Conservation (phyloP, 2,329 filamentous ascomycete species). For the Ascochyta koolunga region DNA sequence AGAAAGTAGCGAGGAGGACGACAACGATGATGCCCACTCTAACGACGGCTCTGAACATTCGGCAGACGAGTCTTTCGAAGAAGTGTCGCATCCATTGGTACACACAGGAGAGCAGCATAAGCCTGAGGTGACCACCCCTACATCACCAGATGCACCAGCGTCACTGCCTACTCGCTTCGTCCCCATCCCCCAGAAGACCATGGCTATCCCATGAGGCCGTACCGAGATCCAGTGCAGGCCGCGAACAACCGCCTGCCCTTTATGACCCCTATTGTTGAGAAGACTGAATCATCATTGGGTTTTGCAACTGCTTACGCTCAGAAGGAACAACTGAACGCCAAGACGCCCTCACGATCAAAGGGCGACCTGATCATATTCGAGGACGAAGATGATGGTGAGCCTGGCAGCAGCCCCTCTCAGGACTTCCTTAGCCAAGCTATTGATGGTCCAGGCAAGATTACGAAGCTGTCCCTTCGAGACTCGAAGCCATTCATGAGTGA, state of each 20-base stretch:
- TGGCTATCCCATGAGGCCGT: constrained; percentile 77
- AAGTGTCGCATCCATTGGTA: constrained; percentile 37
- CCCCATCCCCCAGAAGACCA: constrained; percentile 87
- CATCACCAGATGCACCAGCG: constrained; percentile 48
- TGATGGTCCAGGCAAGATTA: constrained; percentile 51
- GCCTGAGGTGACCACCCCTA: constrained; percentile 55
- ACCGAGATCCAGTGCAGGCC: constrained; percentile 77
- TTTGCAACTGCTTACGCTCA: constrained; percentile 52
- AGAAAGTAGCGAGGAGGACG: constrained; percentile 37
- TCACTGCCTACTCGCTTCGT: constrained; percentile 68
- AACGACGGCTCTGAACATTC: constrained; percentile 45
- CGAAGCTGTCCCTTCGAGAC: constrained; percentile 60
- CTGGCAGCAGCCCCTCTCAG: constrained; percentile 74
- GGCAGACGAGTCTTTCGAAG: constrained; percentile 45
- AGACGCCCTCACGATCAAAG: constrained; percentile 74
- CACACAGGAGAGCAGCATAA: constrained; percentile 40
- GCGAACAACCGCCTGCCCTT: constrained; percentile 94
- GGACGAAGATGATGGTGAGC: constrained; percentile 47
- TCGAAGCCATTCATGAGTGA: constrained; percentile 42
- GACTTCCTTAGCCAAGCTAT: constrained; percentile 63
- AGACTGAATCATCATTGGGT: constrained; percentile 86
- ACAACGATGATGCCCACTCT: constrained; percentile 39
- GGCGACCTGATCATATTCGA: constrained; percentile 49
- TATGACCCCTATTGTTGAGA: constrained; percentile 98
- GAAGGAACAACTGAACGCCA: constrained; percentile 67